phyloP scores from a whole-genome alignment of 78 protist genomes.

The Polysphondylium violaceum region DNA sequence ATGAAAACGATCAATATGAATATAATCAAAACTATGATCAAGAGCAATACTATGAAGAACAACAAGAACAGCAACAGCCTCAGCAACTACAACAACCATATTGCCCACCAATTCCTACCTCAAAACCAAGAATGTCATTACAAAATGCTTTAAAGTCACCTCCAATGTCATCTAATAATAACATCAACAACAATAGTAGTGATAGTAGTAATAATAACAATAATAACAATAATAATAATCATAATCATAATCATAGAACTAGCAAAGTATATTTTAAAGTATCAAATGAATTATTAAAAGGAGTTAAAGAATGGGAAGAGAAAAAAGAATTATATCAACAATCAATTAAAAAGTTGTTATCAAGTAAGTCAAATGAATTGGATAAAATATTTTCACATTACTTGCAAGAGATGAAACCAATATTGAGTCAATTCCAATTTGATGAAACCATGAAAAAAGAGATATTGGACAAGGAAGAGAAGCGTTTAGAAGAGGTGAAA shows the following conservation, averaged over 20 bases:
- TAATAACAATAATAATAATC: background rate
- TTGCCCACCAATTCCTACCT: background rate
- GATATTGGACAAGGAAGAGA: slow-evolving; percentile 8
- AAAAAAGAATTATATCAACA: slow-evolving; percentile 17
- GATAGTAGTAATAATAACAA: background rate
- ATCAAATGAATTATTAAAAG: slow-evolving; percentile 33
- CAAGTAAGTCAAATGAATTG: slow-evolving; percentile 10
- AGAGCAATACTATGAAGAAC: background rate
- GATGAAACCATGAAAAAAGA: slow-evolving; percentile 7
- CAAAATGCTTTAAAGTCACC: background rate
- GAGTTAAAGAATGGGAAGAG: slow-evolving; percentile 47
- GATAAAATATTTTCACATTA: slow-evolving; percentile 24
- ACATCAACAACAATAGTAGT: background rate
- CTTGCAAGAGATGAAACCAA: slow-evolving; percentile 39
- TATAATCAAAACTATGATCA: background rate
- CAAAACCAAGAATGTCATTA: slow-evolving; percentile 1
- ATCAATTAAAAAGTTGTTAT: slow-evolving; percentile 23
- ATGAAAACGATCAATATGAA: background rate
- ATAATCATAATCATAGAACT: background rate
- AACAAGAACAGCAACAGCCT: background rate
- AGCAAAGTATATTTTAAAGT: slow-evolving; percentile 56
- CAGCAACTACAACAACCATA: background rate
- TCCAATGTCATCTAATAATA: background rate
- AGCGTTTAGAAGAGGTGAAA: slow-evolving; percentile 11
- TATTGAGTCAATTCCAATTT: slow-evolving; percentile 3